Evolutionary conservation across 2,329 filamentous ascomycete species (phyloP).

Genomic region (Fusarium camptoceras): DNA sequence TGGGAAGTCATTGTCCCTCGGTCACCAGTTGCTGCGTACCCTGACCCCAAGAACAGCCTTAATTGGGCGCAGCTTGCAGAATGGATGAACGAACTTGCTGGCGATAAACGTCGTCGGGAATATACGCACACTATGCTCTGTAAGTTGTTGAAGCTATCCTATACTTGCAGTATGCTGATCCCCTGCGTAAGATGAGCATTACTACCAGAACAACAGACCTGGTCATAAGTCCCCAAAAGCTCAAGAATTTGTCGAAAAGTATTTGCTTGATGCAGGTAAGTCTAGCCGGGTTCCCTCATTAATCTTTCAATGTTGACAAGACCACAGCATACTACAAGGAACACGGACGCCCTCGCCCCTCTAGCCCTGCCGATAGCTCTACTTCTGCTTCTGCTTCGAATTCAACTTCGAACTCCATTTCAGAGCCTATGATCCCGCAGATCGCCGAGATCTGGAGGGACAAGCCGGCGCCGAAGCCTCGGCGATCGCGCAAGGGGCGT

Average conservation of each 20-base stretch:
- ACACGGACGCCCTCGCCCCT: slow-evolving; percentile 18
- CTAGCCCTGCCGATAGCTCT: slow-evolving; percentile 1
- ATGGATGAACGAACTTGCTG: slow-evolving; percentile 55
- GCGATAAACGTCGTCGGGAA: slow-evolving; percentile 50
- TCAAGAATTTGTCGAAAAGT: slow-evolving; percentile 50
- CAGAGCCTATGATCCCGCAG: neutral
- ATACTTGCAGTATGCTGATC: neutral
- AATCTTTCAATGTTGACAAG: slow-evolving; percentile 4
- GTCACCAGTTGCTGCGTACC: slow-evolving; percentile 51
- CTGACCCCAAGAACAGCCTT: slow-evolving; percentile 1
- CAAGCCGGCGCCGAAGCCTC: slow-evolving; percentile 4
- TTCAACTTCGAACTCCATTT: neutral
- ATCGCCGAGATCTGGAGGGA: slow-evolving; percentile 9
- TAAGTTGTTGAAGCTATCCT: slow-evolving; percentile 1
- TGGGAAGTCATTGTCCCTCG: slow-evolving; percentile 57
- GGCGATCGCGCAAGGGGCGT: slow-evolving; percentile 1
- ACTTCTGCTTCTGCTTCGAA: neutral
- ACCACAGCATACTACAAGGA: slow-evolving; percentile 33
- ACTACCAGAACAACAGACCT: slow-evolving; percentile 58
- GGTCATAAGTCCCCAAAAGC: slow-evolving; percentile 54
- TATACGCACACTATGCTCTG: slow-evolving; percentile 58
- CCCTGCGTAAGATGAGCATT: slow-evolving; percentile 57
- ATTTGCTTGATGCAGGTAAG: slow-evolving; percentile 46
- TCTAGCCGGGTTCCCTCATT: neutral
- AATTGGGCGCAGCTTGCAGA: slow-evolving; percentile 55